phyloP scores from a whole-genome alignment of 2,329 filamentous ascomycete genomes.

The Fusarium sp. region DNA sequence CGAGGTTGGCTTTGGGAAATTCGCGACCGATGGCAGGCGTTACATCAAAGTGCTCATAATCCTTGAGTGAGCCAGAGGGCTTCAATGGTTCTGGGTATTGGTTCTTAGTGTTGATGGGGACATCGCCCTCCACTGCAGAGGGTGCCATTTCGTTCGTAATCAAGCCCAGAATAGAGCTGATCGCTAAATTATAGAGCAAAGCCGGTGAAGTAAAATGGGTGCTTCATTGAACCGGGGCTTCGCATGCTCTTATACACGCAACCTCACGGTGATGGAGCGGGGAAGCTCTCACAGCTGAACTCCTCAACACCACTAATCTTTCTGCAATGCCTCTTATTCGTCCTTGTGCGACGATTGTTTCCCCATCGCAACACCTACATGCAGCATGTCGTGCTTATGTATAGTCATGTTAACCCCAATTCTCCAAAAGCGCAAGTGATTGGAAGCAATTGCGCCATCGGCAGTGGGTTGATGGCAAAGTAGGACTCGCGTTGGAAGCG shows the following conservation, averaged over 20 bases:
- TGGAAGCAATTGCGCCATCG: slow-evolving; percentile 32
- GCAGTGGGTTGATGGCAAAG: slow-evolving; percentile 11
- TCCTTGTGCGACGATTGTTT: background rate
- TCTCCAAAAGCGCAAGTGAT: background rate
- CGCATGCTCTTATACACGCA: slow-evolving; percentile 10
- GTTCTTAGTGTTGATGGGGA: slow-evolving; percentile 34
- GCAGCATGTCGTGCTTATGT: slow-evolving; percentile 20
- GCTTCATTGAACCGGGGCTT: background rate
- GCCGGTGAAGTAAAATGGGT: too few species aligned
- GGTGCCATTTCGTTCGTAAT: slow-evolving; percentile 34
- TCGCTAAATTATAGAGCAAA: too few species aligned
- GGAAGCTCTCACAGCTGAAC: slow-evolving; percentile 4
- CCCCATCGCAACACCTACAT: slow-evolving; percentile 13
- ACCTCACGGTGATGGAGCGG: slow-evolving; percentile 9
- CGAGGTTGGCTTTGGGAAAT: slow-evolving; percentile 70
- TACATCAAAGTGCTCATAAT: slow-evolving; percentile 69
- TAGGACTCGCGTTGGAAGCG: background rate
- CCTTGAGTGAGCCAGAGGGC: slow-evolving; percentile 65
- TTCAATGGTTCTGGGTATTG: slow-evolving; percentile 61
- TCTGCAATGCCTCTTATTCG: background rate
- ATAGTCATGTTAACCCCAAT: slow-evolving; percentile 8
- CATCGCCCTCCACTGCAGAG: slow-evolving; percentile 28
- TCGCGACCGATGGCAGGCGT: slow-evolving; percentile 75
- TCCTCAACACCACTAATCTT: background rate
- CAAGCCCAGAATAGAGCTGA: too few species aligned